A percentile compares a stretch with the other conserved stretches of the same genome.
These are phyloP conservation scores for Pluteus cervinus DNA, from an alignment of 768 basidiomycete species.

Conservation along the genomic window DNA sequence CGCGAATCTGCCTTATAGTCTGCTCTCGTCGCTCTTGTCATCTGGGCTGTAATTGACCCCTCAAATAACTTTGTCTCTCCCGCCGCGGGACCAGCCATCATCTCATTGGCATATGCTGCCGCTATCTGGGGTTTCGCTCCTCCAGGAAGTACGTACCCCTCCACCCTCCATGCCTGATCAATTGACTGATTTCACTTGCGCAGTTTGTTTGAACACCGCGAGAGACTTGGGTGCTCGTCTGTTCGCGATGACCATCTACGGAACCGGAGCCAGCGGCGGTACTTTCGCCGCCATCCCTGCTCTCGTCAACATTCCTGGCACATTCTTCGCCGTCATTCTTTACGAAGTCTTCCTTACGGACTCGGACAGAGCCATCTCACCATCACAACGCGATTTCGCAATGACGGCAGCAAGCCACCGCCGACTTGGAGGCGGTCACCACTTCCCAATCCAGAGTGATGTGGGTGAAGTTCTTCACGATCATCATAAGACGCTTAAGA, in stretches of 20 bases:
- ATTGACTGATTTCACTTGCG: too few species aligned
- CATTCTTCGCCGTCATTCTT: conserved; percentile 42
- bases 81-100: conserved; percentile 39
- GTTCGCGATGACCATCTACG: conserved; percentile 60
- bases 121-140: conserved; percentile 58
- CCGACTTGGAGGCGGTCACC: neutral
- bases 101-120: conserved; percentile 51
- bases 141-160: conserved; percentile 36
- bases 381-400: neutral
- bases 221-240: conserved; percentile 64
- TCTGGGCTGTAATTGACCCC: conserved; percentile 51
- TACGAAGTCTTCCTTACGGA: conserved; percentile 57
- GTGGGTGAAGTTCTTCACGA: too few species aligned
- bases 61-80: conserved; percentile 56
- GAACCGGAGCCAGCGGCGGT: conserved; percentile 42
- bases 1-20: conserved; percentile 13
- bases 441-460: too few species aligned
- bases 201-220: conserved; percentile 60
- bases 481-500: too few species aligned
- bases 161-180: too few species aligned
- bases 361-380: conserved; percentile 32
- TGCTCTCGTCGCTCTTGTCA: conserved; percentile 41
- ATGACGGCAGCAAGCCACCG: neutral
- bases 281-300: conserved; percentile 57
- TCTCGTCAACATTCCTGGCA: conserved; percentile 62